Conservation (phyloP, 2,329 filamentous ascomycete genomes). For the Aspergillus sp. region DNA sequence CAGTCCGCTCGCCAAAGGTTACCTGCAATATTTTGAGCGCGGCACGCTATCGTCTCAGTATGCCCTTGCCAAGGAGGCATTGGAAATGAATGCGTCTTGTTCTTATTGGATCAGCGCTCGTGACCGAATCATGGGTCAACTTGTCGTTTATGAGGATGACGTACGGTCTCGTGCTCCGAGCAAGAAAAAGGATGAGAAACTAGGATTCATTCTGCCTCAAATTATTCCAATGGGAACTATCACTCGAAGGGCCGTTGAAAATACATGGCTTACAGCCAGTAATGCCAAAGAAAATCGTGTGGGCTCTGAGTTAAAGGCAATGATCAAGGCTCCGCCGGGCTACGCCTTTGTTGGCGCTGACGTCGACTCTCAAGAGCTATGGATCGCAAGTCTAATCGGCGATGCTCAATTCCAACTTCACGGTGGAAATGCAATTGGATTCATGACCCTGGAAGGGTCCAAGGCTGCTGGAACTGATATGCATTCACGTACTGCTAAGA, state of each 20-base stretch:
- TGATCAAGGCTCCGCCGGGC: slow-evolving; percentile 87
- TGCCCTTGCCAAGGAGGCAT: slow-evolving; percentile 84
- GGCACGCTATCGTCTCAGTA: slow-evolving; percentile 86
- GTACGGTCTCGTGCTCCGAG: slow-evolving; percentile 24
- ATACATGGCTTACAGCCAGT: slow-evolving; percentile 96
- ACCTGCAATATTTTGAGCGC: slow-evolving; percentile 86
- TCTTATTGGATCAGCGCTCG: slow-evolving; percentile 98
- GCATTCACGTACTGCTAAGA: slow-evolving; percentile 88
- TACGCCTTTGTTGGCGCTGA: slow-evolving; percentile 96
- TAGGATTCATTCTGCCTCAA: slow-evolving; percentile 92
- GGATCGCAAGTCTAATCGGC: slow-evolving; percentile 94
- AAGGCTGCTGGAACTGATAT: slow-evolving; percentile 92
- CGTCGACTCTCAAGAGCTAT: slow-evolving; percentile 94
- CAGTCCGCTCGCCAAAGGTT: slow-evolving; percentile 88
- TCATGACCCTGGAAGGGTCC: slow-evolving; percentile 97
- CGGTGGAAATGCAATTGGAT: slow-evolving; percentile 94
- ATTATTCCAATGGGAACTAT: slow-evolving; percentile 98
- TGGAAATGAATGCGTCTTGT: slow-evolving; percentile 98
- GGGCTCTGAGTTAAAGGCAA: slow-evolving; percentile 93
- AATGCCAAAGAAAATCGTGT: slow-evolving; percentile 97
- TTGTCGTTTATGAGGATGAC: slow-evolving; percentile 84
- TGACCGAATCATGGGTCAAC: slow-evolving; percentile 89
- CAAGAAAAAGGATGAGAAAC: slow-evolving; percentile 32
- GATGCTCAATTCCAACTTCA: slow-evolving; percentile 94
- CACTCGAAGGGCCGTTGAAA: slow-evolving; percentile 89